Conservation (phyloP, 768 basidiomycete species). For the Leccinum truebloodii region DNA sequence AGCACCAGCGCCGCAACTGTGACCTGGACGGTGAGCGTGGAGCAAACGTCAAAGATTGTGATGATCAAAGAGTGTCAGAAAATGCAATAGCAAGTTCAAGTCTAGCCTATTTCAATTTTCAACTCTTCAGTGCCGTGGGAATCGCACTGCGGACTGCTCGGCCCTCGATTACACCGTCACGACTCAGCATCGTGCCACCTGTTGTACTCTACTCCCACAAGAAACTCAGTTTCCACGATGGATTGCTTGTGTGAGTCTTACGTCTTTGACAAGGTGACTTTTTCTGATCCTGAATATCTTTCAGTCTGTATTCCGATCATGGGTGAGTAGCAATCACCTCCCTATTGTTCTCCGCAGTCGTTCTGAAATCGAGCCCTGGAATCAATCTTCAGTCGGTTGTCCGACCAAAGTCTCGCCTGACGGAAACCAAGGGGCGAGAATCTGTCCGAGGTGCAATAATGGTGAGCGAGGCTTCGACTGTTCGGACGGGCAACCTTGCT, state of each 20-base stretch:
- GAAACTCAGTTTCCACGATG: neutral
- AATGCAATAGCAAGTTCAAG: too few species aligned
- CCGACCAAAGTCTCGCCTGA: constrained; percentile 58
- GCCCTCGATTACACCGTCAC: neutral
- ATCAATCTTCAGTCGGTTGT: constrained; percentile 56
- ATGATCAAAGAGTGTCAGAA: too few species aligned
- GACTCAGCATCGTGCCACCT: too few species aligned
- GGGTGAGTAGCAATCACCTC: constrained; percentile 36
- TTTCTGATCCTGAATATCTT: constrained; percentile 3
- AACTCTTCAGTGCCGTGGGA: too few species aligned
- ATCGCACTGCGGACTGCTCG: too few species aligned
- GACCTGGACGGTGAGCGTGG: too few species aligned
- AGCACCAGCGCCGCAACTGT: neutral
- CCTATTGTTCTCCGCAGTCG: constrained; percentile 9
- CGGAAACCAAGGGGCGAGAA: constrained; percentile 48
- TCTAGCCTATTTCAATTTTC: too few species aligned
- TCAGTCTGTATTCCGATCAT: constrained; percentile 56
- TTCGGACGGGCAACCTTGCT: neutral
- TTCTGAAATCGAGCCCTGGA: constrained; percentile 5
- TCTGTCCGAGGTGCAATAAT: constrained; percentile 76
- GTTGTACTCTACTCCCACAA: neutral
- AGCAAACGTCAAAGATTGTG: too few species aligned
- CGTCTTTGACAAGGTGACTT: too few species aligned
- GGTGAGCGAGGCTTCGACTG: constrained; percentile 41
- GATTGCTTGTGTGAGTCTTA: constrained; percentile 15